Conservation (phyloP, 768 basidiomycete genomes). For the Panaeolus papilionaceus region DNA sequence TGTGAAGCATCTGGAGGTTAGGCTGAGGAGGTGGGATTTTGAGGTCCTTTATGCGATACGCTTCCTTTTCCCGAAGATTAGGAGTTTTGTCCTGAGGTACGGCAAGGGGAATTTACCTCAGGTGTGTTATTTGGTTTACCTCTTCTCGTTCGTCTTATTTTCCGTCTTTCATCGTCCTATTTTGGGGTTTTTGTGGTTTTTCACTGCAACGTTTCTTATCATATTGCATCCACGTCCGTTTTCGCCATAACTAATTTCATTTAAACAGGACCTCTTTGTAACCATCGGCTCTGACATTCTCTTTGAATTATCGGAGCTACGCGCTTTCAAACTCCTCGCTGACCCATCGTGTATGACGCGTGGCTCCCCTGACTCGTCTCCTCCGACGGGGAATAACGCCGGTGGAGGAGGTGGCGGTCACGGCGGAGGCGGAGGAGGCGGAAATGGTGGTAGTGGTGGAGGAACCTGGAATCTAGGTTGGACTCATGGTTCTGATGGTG, state of each 20-base stretch:
- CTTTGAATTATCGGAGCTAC: constrained; percentile 30
- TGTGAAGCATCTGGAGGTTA: constrained; percentile 31
- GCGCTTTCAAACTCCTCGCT: constrained; percentile 30
- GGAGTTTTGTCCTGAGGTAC: constrained; percentile 30
- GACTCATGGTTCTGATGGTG: background rate
- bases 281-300: constrained; percentile 37
- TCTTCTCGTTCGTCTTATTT: too few species aligned
- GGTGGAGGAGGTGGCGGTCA: background rate
- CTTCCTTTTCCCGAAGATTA: constrained; percentile 29
- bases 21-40: constrained; percentile 35
- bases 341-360: constrained; percentile 22
- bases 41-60: constrained; percentile 38
- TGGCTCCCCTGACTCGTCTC: background rate
- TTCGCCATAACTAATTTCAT: background rate
- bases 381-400: background rate
- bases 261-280: constrained; percentile 34
- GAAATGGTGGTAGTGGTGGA: background rate
- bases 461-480: background rate
- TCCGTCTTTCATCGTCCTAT: too few species aligned
- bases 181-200: too few species aligned
- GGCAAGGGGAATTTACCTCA: constrained; percentile 30
- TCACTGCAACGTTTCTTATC: too few species aligned
- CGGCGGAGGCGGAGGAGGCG: background rate
- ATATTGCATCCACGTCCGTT: too few species aligned
- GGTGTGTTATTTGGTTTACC: constrained; percentile 21